Evolutionary conservation across 1,284 basidiomycete species (phyloP).

Genomic region (Cutaneotrichosporon spelunceum): DNA sequence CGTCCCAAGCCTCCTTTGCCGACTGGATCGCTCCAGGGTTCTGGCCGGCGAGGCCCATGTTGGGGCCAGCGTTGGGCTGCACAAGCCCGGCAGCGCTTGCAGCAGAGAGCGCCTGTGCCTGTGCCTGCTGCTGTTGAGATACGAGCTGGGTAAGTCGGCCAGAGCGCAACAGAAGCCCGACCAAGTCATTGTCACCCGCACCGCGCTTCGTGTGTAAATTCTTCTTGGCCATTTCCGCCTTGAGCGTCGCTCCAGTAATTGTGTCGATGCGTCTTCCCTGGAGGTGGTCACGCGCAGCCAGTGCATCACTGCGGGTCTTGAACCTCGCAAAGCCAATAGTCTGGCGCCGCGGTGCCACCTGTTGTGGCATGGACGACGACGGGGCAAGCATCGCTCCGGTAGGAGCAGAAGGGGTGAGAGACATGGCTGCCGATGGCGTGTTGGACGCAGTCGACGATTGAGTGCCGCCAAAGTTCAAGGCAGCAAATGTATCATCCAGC

Average conservation of each 20-base stretch:
- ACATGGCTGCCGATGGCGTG: slow-evolving; percentile 47
- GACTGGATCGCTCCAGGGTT: slow-evolving; percentile 23
- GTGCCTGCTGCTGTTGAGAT: slow-evolving; percentile 21
- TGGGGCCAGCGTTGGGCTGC: slow-evolving; percentile 5
- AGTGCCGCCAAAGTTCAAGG: slow-evolving; percentile 37
- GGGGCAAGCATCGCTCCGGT: slow-evolving; percentile 35
- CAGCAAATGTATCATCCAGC: slow-evolving; percentile 43
- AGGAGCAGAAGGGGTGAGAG: slow-evolving; percentile 56
- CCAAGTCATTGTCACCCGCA: slow-evolving; percentile 54
- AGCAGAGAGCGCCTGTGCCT: slow-evolving; percentile 12
- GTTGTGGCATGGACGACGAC: slow-evolving; percentile 21
- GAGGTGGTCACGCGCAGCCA: slow-evolving; percentile 81
- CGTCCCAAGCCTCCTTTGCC: slow-evolving; percentile 42
- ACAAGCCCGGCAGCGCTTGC: slow-evolving; percentile 11
- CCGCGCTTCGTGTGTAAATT: slow-evolving; percentile 92
- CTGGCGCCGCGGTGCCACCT: slow-evolving; percentile 60
- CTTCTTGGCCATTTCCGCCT: slow-evolving; percentile 99
- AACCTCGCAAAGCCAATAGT: slow-evolving; percentile 99
- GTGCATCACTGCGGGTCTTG: slow-evolving; percentile 77
- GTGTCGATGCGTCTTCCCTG: slow-evolving; percentile 89
- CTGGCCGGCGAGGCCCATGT: slow-evolving; percentile 14
- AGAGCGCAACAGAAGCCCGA: slow-evolving; percentile 40
- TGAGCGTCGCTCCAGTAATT: slow-evolving; percentile 89
- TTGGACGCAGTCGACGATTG: slow-evolving; percentile 42
- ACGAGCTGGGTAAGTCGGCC: slow-evolving; percentile 35